Evolutionary conservation across 192 early-diverging fungal genomes (phyloP).

Genomic region (Podila epicladia): DNA sequence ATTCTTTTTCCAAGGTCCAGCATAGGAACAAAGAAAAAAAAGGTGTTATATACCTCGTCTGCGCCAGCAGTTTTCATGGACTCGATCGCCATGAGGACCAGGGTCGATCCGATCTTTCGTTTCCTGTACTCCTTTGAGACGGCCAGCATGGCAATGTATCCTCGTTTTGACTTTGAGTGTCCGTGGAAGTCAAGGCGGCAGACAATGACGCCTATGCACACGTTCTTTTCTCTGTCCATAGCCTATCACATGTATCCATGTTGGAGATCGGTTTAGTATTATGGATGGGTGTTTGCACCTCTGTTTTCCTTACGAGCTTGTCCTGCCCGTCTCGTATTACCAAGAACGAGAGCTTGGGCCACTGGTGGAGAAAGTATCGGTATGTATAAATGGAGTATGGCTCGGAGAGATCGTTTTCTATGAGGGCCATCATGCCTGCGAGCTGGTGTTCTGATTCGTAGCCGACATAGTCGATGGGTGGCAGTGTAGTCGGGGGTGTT

Average conservation of each 20-base stretch:
- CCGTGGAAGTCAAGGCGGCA: constrained; percentile 86
- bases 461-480: constrained; percentile 59
- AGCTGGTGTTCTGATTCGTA: constrained; percentile 85
- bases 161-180: constrained; percentile 63
- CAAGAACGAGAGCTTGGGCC: constrained; percentile 90
- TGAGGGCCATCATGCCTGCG: constrained; percentile 76
- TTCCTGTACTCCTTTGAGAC: constrained; percentile 86
- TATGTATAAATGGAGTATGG: constrained; percentile 98
- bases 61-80: constrained; percentile 80
- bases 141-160: constrained; percentile 98
- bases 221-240: constrained; percentile 57
- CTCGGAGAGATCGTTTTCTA: constrained; percentile 96
- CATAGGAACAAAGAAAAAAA: background rate
- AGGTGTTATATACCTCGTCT: constrained; percentile 76
- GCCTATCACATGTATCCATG: constrained; percentile 51
- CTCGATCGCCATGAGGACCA: constrained; percentile 79
- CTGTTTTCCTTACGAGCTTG: background rate
- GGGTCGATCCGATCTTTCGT: constrained; percentile 77
- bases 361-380: constrained; percentile 93
- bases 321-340: constrained; percentile 36
- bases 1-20: background rate
- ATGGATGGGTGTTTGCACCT: background rate
- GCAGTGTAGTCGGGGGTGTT: background rate
- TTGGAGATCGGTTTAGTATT: background rate
- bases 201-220: constrained; percentile 88